These are phyloP conservation scores for Knoxia roxburghii DNA, from an alignment of 257 asterid genomes.

Conservation along the genomic window DNA sequence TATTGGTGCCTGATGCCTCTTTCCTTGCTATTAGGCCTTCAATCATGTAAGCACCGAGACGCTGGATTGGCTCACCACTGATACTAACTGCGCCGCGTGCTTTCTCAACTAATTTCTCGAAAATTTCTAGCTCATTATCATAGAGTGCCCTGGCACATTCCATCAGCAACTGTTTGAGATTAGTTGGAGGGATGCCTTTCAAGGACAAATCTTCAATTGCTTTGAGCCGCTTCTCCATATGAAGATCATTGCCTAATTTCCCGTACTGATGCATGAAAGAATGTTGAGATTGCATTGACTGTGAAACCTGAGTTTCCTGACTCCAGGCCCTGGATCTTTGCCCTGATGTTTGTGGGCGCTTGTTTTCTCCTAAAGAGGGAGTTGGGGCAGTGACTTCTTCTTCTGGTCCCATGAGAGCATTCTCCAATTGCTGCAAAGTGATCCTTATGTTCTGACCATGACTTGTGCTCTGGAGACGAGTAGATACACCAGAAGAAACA, in stretches of 20 bases:
- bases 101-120: slow-evolving; percentile 40
- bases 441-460: slow-evolving; percentile 38
- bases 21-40: slow-evolving; percentile 83
- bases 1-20: slow-evolving; percentile 73
- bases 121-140: slow-evolving; percentile 43
- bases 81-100: slow-evolving; percentile 64
- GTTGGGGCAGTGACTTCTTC: slow-evolving; percentile 35
- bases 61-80: slow-evolving; percentile 87
- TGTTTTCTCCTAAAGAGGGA: slow-evolving; percentile 36
- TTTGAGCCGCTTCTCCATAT: slow-evolving; percentile 27
- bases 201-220: slow-evolving; percentile 26
- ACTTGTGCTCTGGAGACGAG: slow-evolving; percentile 31
- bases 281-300: slow-evolving; percentile 25
- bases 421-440: slow-evolving; percentile 58
- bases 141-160: slow-evolving; percentile 71
- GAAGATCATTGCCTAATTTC: slow-evolving; percentile 26
- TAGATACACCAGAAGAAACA: slow-evolving; percentile 23
- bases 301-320: slow-evolving; percentile 35
- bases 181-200: slow-evolving; percentile 43
- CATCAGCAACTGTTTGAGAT: slow-evolving; percentile 56
- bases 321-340: slow-evolving; percentile 45
- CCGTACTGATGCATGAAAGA: slow-evolving; percentile 26
- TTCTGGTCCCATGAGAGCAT: slow-evolving; percentile 70
- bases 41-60: slow-evolving; percentile 85
- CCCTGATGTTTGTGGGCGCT: slow-evolving; percentile 36